Evolutionary conservation across 192 early-diverging fungal genomes (phyloP).

Genomic region (Backusella sp.): DNA sequence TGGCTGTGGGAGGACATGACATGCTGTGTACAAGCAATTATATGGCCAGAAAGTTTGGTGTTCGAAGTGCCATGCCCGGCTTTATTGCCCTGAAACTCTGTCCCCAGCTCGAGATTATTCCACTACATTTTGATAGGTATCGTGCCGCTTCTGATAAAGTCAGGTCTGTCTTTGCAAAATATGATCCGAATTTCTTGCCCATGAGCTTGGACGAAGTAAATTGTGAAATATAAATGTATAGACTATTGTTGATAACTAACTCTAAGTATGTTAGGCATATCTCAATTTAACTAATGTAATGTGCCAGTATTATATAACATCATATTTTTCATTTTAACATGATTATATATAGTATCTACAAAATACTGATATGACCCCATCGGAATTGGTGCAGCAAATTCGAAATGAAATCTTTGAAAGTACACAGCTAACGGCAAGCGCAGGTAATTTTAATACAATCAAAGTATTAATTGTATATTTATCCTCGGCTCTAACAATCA

Average conservation of each 20-base stretch:
- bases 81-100: constrained; percentile 60
- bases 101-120: constrained; percentile 54
- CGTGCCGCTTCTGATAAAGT: constrained; percentile 39
- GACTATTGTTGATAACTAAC: background rate
- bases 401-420: constrained; percentile 47
- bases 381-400: constrained; percentile 48
- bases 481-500: background rate
- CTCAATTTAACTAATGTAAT: constrained; percentile 39
- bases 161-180: constrained; percentile 52
- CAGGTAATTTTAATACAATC: constrained; percentile 1
- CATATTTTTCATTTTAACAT: background rate
- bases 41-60: constrained; percentile 60
- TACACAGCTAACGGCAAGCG: constrained; percentile 46
- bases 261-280: constrained; percentile 27
- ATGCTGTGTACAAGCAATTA: constrained; percentile 72
- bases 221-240: background rate
- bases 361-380: constrained; percentile 29
- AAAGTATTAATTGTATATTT: background rate
- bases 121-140: constrained; percentile 54
- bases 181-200: constrained; percentile 58
- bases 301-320: background rate
- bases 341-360: constrained; percentile 37
- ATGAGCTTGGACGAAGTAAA: constrained; percentile 54
- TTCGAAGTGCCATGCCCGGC: constrained; percentile 68
- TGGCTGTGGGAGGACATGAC: constrained; percentile 54